Evolutionary conservation across 805 yeast species (phyloP), one percentile per base, ranked within the genome.

Genomic region (Limtongia smithiae): DNA sequence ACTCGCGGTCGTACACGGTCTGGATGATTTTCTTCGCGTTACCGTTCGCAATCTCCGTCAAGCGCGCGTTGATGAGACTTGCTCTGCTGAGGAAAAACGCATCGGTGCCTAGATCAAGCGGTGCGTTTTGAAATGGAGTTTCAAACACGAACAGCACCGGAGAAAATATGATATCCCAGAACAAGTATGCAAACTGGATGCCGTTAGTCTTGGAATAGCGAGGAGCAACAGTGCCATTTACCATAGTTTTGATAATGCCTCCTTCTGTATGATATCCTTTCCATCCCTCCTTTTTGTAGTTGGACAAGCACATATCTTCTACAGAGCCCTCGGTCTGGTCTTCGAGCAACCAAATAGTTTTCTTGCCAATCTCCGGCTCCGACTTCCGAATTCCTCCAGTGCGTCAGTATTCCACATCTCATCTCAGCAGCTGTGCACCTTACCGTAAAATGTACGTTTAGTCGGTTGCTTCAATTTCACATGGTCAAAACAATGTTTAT

Each of bases 221-320:
- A 14, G 21, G 12, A 22, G 9, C 11, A 12, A 21, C 7, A 7
- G 12, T 9, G 21, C n/a, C 4, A 17, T 57, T 32, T 46, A 53
- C 57, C 20, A 68, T 40, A 0, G 68, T 62, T 27, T 52, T 50
- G 35, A 69, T 37, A 21, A 65, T 57, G 4, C 70, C 59, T 39
- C 62, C 62, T 42, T 69, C 73, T 22, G 60, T 63, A 50, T 69
- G 72, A 22, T 62, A 64, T 6, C 72, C 72, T 15, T 48, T 34
- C 61, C 63, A 69, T 2, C 67, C 69, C 5, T 39, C 48, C 2
- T 34, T 33, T 20, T 20, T 48, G 50, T 69, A 69, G 32, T 65
- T 55, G 7, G 46, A 37, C 18, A 68, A 51, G 4, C 71, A 69
- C n/a, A 61, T 54, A 33, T 60, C 61, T 49, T 69, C 73, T 2